Evolutionary conservation across 208 protist genomes (phyloP), one percentile per base, ranked within the genome.

Genomic region (Vickermania spadyakhi): DNA sequence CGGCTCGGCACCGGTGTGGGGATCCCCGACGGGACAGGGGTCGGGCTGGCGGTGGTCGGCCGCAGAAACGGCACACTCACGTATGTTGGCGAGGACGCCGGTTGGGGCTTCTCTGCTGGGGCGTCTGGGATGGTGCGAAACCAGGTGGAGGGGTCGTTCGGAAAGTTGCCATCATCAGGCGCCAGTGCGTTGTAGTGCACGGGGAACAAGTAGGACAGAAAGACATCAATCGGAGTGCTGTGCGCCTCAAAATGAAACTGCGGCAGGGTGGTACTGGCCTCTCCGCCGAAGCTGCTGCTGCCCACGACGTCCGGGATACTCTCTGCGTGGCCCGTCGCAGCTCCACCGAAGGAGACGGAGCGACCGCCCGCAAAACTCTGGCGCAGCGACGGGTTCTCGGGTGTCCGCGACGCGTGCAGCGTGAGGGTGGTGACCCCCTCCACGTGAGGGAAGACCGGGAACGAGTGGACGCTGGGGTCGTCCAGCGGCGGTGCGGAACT

Each of bases 181-280:
- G 64, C 69, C 28, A 95, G 56, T 3, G 83, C 74, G 64, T 95
- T 93, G 81, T 93, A 95, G 69, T 95, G 89, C 31, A 93, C 77
- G 2, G 89, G 89, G 58, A 75, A 90, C 1, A 93, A 64, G 66
- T 95, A 95, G 21, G 85, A 88, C n/a, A 95, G 77, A 54, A 95
- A 93, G 21, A 93, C 70, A 52, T 91, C 83, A 52, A 90, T 83
- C 25, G 86, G 73, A 62, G 88, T 79, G 30, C 56, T 73, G 49
- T 77, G 81, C n/a, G 62, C 62, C 58, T 91, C 87, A 36, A 89
- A 91, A 1, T 67, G 49, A 58, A 84, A 84, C 56, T 42, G 7
- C 54, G 62, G 2, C 27, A 28, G 5, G 36, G 3, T 14, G 53
- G 18, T 14, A 5, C 36, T 13, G 31, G 31, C 55, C 14, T 26